Conservation (phyloP, 1,284 basidiomycete species). For the Bjerkandera adusta region DNA sequence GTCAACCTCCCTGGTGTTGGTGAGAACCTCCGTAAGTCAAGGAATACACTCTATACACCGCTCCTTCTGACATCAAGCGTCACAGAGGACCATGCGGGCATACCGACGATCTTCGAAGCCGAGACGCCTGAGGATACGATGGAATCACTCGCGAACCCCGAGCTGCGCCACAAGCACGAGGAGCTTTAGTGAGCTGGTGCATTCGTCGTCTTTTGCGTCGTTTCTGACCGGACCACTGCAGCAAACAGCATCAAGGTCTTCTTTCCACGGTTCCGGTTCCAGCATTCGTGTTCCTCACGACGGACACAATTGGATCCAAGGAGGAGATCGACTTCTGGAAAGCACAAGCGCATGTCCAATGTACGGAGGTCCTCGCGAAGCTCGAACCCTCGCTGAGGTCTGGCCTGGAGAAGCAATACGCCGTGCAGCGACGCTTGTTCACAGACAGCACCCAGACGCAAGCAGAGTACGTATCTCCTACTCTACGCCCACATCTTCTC, state of each 20-base stretch:
- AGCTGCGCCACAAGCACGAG: constrained; percentile 8
- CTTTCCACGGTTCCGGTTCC: neutral
- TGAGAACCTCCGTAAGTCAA: constrained; percentile 8
- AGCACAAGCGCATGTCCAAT: neutral
- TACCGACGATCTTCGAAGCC: neutral
- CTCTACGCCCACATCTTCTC: too few species aligned
- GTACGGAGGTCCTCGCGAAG: neutral
- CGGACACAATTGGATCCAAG: neutral
- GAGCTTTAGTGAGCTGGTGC: constrained; percentile 3
- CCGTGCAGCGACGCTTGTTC: neutral
- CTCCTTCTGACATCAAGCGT: neutral
- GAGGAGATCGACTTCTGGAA: neutral
- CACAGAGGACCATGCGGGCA: constrained; percentile 4
- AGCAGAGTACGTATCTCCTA: neutral
- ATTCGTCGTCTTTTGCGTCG: too few species aligned
- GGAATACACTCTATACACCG: too few species aligned
- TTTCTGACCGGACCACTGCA: neutral
- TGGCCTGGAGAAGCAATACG: neutral
- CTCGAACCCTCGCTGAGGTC: neutral
- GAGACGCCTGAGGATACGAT: constrained; percentile 12
- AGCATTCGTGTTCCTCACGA: neutral
- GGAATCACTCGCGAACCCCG: constrained; percentile 15
- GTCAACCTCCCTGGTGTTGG: constrained; percentile 9
- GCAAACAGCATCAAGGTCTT: neutral
- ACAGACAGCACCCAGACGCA: neutral